Evolutionary conservation across 805 yeast genomes (phyloP).

Genomic region (Yarrowia keelungensis): DNA sequence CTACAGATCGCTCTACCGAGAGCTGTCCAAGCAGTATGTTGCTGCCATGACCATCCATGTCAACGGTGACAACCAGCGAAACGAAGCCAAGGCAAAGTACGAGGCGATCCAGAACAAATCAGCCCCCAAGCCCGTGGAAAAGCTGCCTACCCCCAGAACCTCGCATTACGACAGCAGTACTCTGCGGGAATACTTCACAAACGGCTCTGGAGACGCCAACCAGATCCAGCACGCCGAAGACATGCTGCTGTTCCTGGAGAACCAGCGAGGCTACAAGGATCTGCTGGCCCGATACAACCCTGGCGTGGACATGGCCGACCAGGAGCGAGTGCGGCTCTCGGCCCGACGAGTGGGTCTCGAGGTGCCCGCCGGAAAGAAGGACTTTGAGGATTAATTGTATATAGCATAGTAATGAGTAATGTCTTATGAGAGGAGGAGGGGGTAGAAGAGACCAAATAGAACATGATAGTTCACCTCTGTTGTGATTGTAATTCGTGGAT

Average conservation of each 20-base stretch:
- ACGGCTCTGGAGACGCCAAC: slow-evolving; percentile 31
- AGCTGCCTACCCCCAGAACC: slow-evolving; percentile 16
- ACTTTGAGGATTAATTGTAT: slow-evolving; percentile 36
- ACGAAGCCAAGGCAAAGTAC: slow-evolving; percentile 38
- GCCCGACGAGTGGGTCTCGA: slow-evolving; percentile 90
- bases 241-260: slow-evolving; percentile 64
- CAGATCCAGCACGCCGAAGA: slow-evolving; percentile 59
- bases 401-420: slow-evolving; percentile 29
- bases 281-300: slow-evolving; percentile 87
- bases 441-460: too few species aligned
- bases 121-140: slow-evolving; percentile 14
- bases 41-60: slow-evolving; percentile 42
- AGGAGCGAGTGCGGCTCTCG: slow-evolving; percentile 76
- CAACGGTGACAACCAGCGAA: slow-evolving; percentile 40
- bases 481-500: too few species aligned
- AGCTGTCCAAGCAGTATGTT: slow-evolving; percentile 45
- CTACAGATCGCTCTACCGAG: slow-evolving; percentile 45
- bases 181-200: slow-evolving; percentile 41
- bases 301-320: slow-evolving; percentile 76
- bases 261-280: slow-evolving; percentile 79
- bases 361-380: slow-evolving; percentile 55
- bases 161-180: slow-evolving; percentile 42
- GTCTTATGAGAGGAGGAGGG: neutral
- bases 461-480: too few species aligned
- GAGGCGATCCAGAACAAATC: slow-evolving; percentile 36